Conservation (phyloP, 2,329 filamentous ascomycete species). For the Aspergillus uvarum region DNA sequence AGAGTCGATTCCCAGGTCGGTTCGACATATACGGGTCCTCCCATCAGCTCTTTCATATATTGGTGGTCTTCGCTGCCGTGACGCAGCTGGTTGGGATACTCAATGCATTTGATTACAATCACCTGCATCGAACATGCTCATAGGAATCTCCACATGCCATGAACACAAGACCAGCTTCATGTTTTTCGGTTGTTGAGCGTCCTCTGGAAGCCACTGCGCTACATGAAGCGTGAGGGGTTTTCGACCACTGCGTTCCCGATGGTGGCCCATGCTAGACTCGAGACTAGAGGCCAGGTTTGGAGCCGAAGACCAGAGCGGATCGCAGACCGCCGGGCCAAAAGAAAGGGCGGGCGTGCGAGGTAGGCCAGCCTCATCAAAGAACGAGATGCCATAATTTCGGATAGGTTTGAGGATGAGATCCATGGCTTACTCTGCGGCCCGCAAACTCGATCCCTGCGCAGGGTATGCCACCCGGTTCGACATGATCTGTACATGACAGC, state of each 20-base stretch:
- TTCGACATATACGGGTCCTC: slow-evolving; percentile 22
- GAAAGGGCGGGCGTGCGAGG: background rate
- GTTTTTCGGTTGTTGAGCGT: background rate
- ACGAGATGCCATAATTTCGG: background rate
- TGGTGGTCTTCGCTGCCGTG: slow-evolving; percentile 24
- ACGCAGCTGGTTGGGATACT: slow-evolving; percentile 20
- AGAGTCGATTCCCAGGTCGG: slow-evolving; percentile 23
- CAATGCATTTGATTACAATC: slow-evolving; percentile 18
- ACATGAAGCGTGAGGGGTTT: background rate
- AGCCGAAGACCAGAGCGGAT: background rate
- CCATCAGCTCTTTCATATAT: slow-evolving; percentile 26
- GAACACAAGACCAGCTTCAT: background rate
- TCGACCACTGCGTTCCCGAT: background rate
- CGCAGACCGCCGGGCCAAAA: background rate
- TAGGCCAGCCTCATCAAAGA: background rate
- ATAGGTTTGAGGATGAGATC: too few relatives aligned
- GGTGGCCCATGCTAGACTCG: background rate
- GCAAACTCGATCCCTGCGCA: too few relatives aligned
- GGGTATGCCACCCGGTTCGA: too few relatives aligned
- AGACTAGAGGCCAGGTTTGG: background rate
- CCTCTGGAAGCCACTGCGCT: background rate
- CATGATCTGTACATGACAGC: too few relatives aligned
- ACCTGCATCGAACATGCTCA: background rate
- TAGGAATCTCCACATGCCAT: background rate
- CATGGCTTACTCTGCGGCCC: too few relatives aligned